A percentile compares a stretch with the other conserved stretches of the same genome.
Evolutionary conservation across 2,329 filamentous ascomycete genomes (phyloP).

Genomic region (Alternaria panax): DNA sequence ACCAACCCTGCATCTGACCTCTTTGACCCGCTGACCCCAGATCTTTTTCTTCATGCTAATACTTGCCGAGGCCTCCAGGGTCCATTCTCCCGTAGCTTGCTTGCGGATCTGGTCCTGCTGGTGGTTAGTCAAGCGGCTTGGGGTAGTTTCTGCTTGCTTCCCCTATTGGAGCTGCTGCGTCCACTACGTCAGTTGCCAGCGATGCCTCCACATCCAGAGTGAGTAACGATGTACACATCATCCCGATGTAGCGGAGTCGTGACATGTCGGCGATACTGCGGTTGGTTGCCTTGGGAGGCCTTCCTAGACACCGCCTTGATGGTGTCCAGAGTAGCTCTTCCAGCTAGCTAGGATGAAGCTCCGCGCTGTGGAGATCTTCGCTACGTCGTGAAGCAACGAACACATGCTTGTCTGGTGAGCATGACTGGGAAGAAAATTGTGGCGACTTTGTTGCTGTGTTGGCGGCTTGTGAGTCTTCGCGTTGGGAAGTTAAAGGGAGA

Average conservation of each 20-base stretch:
- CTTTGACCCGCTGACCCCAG: slow-evolving; percentile 8
- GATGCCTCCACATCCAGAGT: slow-evolving; percentile 12
- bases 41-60: slow-evolving; percentile 6
- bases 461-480: background rate
- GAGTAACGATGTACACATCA: slow-evolving; percentile 29
- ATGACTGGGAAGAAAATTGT: slow-evolving; percentile 10
- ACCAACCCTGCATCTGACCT: slow-evolving; percentile 28
- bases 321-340: slow-evolving; percentile 4
- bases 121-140: slow-evolving; percentile 4
- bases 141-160: slow-evolving; percentile 9
- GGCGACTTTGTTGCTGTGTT: slow-evolving; percentile 6
- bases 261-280: slow-evolving; percentile 13
- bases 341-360: slow-evolving; percentile 15
- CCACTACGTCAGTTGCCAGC: slow-evolving; percentile 27
- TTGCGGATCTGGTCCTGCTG: slow-evolving; percentile 5
- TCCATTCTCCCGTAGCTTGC: slow-evolving; percentile 3
- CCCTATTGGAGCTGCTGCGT: slow-evolving; percentile 27
- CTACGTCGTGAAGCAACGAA: slow-evolving; percentile 23
- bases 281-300: slow-evolving; percentile 23
- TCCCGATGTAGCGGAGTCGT: background rate
- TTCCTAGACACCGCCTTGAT: slow-evolving; percentile 31
- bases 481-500: slow-evolving; percentile 6
- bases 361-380: slow-evolving; percentile 9
- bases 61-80: slow-evolving; percentile 6
- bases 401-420: slow-evolving; percentile 8